Percentiles rank a stretch among this genome's conserved stretches.
Conservation (phyloP, 2,329 filamentous ascomycete species). For the Hypoxylon sp. region DNA sequence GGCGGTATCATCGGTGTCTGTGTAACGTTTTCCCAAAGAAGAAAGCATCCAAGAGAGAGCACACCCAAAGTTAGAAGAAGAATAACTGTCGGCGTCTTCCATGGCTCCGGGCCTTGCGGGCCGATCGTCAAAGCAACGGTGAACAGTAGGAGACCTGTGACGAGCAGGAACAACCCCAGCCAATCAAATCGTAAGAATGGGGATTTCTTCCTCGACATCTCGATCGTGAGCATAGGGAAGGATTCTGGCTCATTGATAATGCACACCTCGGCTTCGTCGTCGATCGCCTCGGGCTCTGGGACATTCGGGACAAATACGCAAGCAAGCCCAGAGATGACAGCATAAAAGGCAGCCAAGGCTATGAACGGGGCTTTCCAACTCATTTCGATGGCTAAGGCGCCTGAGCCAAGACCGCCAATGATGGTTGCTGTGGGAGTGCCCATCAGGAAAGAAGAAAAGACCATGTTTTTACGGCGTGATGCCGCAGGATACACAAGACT, state of each 20-base stretch:
- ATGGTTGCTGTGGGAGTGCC: conserved; percentile 55
- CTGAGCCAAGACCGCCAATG: conserved; percentile 55
- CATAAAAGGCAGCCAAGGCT: conserved; percentile 52
- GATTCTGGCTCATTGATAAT: conserved; percentile 42
- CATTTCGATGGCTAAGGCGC: conserved; percentile 50
- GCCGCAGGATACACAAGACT: conserved; percentile 53
- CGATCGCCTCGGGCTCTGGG: conserved; percentile 41
- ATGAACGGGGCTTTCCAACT: conserved; percentile 55
- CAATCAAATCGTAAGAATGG: conserved; percentile 52
- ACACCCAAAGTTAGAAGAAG: conserved; percentile 52
- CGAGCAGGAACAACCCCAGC: conserved; percentile 51
- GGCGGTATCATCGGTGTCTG: conserved; percentile 54
- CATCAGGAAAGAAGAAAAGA: conserved; percentile 56
- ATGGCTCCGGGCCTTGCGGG: conserved; percentile 53
- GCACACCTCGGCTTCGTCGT: conserved; percentile 41
- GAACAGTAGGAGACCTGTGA: conserved; percentile 53
- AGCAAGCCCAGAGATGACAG: conserved; percentile 47
- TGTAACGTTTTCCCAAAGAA: conserved; percentile 54
- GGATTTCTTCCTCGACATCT: conserved; percentile 36
- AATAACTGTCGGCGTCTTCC: conserved; percentile 56
- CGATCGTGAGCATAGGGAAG: conserved; percentile 44
- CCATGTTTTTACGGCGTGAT: conserved; percentile 54
- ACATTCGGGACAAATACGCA: conserved; percentile 53
- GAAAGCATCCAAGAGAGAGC: conserved; percentile 53
- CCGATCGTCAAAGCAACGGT: conserved; percentile 54